phyloP scores from a whole-genome alignment of 2,329 filamentous ascomycete genomes.

The Sclerotinia sclerotiorum region DNA sequence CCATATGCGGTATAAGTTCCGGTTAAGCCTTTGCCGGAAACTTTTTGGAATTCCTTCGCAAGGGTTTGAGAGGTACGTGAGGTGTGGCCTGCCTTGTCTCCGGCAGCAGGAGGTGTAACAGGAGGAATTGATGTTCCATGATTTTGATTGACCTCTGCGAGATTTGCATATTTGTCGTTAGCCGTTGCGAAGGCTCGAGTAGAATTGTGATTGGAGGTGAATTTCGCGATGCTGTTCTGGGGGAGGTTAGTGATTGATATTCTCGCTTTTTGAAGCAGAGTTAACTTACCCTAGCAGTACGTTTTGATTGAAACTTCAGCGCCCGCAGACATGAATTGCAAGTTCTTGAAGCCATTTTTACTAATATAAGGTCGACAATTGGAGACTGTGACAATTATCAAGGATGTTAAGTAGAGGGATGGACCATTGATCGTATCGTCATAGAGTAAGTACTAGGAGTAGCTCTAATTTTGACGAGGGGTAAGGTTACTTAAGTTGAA shows the following conservation, averaged over 20 bases:
- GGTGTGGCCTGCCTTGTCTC: slow-evolving; percentile 22
- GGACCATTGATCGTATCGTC: background rate
- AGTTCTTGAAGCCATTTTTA: slow-evolving; percentile 33
- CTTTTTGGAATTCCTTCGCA: slow-evolving; percentile 25
- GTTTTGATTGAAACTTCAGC: slow-evolving; percentile 31
- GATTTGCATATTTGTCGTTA: slow-evolving; percentile 34
- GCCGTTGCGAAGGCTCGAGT: slow-evolving; percentile 34
- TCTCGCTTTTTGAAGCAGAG: background rate
- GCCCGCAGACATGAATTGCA: slow-evolving; percentile 38
- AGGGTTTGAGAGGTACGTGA: slow-evolving; percentile 18
- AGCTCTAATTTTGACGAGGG: too few species aligned
- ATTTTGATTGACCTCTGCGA: slow-evolving; percentile 28
- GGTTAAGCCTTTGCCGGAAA: slow-evolving; percentile 40
- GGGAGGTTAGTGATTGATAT: slow-evolving; percentile 22
- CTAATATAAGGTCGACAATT: background rate
- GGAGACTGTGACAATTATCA: background rate
- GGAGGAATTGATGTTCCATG: slow-evolving; percentile 30
- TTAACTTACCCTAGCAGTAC: slow-evolving; percentile 27
- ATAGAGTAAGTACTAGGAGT: too few species aligned
- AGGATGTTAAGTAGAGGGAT: background rate
- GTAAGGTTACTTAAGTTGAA: too few species aligned
- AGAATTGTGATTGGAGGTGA: background rate
- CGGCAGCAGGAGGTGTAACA: slow-evolving; percentile 24
- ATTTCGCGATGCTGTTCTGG: slow-evolving; percentile 18
- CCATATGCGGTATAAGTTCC: slow-evolving; percentile 78